Evolutionary conservation across 1,284 basidiomycete species (phyloP), one percentile per base, ranked within the genome.

Genomic region (Cutaneotrichosporon sp.): DNA sequence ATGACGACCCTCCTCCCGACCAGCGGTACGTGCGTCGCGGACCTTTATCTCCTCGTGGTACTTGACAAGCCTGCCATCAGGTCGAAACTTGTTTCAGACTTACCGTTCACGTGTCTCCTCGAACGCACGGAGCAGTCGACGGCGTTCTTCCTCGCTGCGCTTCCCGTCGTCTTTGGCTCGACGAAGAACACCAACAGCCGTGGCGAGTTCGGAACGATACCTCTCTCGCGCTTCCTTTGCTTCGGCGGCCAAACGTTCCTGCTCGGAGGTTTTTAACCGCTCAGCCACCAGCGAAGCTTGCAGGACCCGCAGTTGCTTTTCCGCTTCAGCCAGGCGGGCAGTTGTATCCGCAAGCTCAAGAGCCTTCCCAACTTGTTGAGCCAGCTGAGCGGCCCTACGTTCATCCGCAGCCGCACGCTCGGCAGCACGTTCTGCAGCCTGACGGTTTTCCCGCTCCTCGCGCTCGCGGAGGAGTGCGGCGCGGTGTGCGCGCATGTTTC

Each of bases 201-300:
- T 59, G 4, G 64, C 64, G 47, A 73, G 61, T 52, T 75, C 71
- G 19, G 61, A 58, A 47, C 66, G 61, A 38, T 68, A 70, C n/a
- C 25, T 25, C 17, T 29, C 34, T 59, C 52, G 17, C 20, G 17
- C 10, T 20, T 34, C 38, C 19, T 35, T 27, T 10, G 27, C 32
- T 38, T 46, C 44, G 1, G 22, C 27, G 5, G 41, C 49, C 12
- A 29, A 34, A 20, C 60, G 51, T 46, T 72, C 67, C 17, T 38
- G 20, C 35, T n/a, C 17, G 10, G 17, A 66, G 52, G 39, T 70
- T 61, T 5, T 22, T 12, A 73, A 65, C 27, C 64, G 60, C 51
- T 72, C 71, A 9, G 71, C 66, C 19, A 75, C 71, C 24, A 75
- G 54, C 27, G 58, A 63, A 6, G 70, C 71, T 58, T 75, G 72